A percentile compares a stretch with the other conserved stretches of the same genome.
Evolutionary conservation across 129 eudicot genomes (phyloP).

Genomic region (Ambrosia artemisiifolia): DNA sequence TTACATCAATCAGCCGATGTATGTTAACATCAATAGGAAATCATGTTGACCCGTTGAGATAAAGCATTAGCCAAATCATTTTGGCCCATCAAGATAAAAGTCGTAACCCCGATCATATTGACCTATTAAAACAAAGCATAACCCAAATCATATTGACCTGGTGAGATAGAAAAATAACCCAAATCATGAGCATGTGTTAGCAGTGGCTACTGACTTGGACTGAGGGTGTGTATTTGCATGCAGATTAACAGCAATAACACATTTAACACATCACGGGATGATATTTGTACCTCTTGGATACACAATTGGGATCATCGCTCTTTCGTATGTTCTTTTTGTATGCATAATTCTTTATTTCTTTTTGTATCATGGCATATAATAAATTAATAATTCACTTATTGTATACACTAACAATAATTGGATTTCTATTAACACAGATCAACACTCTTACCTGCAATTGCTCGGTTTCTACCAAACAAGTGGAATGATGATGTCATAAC

Average conservation of each 20-base stretch:
- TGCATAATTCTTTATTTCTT: conserved; percentile 24
- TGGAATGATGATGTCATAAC: conserved; percentile 78
- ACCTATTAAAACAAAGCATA: background rate
- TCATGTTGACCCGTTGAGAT: background rate
- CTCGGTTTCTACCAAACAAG: conserved; percentile 63
- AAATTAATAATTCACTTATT: background rate
- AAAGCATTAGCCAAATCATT: background rate
- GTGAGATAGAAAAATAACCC: background rate
- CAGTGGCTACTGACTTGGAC: background rate
- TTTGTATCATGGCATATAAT: conserved; percentile 1
- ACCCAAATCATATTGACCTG: background rate
- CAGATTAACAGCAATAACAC: conserved; percentile 80
- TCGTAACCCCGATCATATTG: background rate
- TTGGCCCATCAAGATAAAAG: background rate
- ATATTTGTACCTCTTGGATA: conserved; percentile 81
- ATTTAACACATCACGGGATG: conserved; percentile 85
- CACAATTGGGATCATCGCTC: conserved; percentile 82
- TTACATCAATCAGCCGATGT: too few species aligned
- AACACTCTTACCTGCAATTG: conserved; percentile 78
- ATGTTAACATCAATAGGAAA: too few species aligned
- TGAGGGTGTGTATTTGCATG: conserved; percentile 3
- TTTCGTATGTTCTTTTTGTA: conserved; percentile 72
- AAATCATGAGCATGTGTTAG: background rate
- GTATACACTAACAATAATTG: background rate
- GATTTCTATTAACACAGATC: conserved; percentile 46